These are phyloP conservation scores for Epichloe elymi DNA, from an alignment of 2,329 filamentous ascomycete species.

Conservation along the genomic window DNA sequence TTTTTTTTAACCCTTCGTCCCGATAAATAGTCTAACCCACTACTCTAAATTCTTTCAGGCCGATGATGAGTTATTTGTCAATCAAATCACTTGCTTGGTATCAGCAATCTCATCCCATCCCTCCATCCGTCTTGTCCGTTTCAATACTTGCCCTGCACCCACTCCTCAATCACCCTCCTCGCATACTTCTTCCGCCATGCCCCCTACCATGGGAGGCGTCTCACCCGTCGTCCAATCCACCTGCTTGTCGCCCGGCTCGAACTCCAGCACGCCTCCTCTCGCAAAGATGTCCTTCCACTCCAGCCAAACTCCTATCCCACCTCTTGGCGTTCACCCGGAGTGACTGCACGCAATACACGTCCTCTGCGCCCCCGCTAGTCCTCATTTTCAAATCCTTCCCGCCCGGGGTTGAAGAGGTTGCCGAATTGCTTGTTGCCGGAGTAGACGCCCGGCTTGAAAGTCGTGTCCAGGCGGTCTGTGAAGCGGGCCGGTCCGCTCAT, in stretches of 20 bases:
- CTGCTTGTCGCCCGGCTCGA: slow-evolving; percentile 42
- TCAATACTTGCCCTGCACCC: not conserved
- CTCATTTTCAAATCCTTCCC: slow-evolving; percentile 37
- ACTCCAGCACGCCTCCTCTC: slow-evolving; percentile 48
- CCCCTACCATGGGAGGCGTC: slow-evolving; percentile 48
- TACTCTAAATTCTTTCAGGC: no score
- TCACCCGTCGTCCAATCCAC: slow-evolving; percentile 44
- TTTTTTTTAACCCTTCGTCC: not conserved
- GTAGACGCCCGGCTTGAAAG: slow-evolving; percentile 40
- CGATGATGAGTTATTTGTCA: no score
- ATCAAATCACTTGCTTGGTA: no score
- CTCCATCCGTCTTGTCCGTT: no score
- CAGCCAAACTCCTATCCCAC: slow-evolving; percentile 53
- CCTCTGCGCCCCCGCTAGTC: slow-evolving; percentile 33
- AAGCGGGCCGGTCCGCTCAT: slow-evolving; percentile 44
- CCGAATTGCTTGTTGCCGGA: slow-evolving; percentile 29
- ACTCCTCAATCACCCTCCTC: slow-evolving; percentile 5
- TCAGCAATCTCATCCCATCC: no score
- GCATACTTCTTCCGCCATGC: slow-evolving; percentile 7
- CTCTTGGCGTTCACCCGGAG: slow-evolving; percentile 48
- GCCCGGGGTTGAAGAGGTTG: slow-evolving; percentile 36
- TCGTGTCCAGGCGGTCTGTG: slow-evolving; percentile 36
- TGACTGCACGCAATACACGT: slow-evolving; percentile 49
- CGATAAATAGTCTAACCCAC: no score
- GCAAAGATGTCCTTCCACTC: slow-evolving; percentile 54